phyloP scores from a whole-genome alignment of 2,329 filamentous ascomycete species.

The Fusarium sp. region DNA sequence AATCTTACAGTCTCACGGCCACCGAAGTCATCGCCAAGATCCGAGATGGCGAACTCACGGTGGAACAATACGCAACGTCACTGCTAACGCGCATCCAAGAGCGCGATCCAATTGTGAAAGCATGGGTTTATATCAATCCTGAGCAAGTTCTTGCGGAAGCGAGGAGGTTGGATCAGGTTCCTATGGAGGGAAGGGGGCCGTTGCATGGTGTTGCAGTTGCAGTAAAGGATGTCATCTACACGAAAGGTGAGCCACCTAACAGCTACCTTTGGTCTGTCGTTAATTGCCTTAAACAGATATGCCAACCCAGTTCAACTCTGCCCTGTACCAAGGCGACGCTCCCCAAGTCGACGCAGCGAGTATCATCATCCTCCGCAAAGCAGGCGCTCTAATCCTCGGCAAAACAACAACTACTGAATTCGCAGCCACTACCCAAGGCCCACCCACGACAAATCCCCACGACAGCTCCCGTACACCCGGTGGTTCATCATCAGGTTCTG shows the following conservation, averaged over 20 bases:
- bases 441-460: slow-evolving; percentile 69
- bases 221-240: slow-evolving; percentile 30
- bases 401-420: slow-evolving; percentile 62
- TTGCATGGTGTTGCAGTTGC: slow-evolving; percentile 27
- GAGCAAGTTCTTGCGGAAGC: slow-evolving; percentile 9
- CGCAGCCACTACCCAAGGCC: slow-evolving; percentile 61
- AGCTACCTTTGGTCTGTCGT: no score
- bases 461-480: slow-evolving; percentile 71
- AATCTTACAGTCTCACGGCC: slow-evolving; percentile 11
- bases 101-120: slow-evolving; percentile 2
- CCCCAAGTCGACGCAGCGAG: slow-evolving; percentile 62
- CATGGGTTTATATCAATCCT: slow-evolving; percentile 10
- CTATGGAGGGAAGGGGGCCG: neutral
- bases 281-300: slow-evolving; percentile 51
- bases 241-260: slow-evolving; percentile 8
- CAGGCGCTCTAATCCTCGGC: slow-evolving; percentile 65
- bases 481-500: slow-evolving; percentile 73
- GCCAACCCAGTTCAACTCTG: slow-evolving; percentile 66
- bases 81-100: slow-evolving; percentile 19
- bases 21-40: neutral
- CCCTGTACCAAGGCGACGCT: slow-evolving; percentile 60
- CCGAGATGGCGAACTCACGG: slow-evolving; percentile 10
- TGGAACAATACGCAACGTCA: slow-evolving; percentile 35
- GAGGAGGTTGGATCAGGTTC: slow-evolving; percentile 5
- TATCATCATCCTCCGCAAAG: slow-evolving; percentile 63